Evolutionary conservation across 169 alveolate genomes (phyloP).

Genomic region (Theileria orientalis): DNA sequence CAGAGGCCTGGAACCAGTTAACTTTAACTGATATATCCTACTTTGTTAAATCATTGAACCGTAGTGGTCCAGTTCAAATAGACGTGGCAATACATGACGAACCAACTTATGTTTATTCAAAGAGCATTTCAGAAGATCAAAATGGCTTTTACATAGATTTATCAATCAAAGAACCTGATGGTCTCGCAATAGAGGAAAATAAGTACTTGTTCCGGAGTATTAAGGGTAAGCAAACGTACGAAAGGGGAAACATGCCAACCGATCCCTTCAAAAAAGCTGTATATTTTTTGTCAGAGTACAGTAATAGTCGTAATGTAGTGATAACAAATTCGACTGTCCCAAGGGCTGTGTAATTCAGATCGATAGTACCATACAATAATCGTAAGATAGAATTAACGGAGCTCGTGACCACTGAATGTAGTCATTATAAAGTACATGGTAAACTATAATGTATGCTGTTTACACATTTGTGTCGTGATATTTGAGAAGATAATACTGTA

Average conservation of each 20-base stretch:
- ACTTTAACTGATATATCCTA: not conserved
- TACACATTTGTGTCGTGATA: too few relatives aligned
- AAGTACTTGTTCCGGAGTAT: not conserved
- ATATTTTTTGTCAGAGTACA: too few relatives aligned
- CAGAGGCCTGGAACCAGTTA: not conserved
- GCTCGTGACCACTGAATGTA: too few relatives aligned
- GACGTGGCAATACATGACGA: not conserved
- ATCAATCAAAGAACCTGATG: not conserved
- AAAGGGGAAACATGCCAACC: constrained; percentile 1
- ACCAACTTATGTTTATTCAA: not conserved
- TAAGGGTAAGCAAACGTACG: not conserved
- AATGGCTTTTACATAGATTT: not conserved
- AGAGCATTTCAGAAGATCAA: not conserved
- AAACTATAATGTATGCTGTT: too few relatives aligned
- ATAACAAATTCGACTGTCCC: not conserved
- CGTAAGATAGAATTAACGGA: too few relatives aligned
- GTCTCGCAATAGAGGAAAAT: not conserved
- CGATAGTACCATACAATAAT: too few relatives aligned
- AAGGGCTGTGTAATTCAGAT: constrained; percentile 75
- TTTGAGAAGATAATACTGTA: too few relatives aligned
- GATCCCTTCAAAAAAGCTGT: not conserved
- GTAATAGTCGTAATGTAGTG: not conserved
- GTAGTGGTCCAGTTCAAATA: not conserved
- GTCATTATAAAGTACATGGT: too few relatives aligned
- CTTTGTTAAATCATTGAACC: not conserved